Conservation (phyloP, 495 filamentous ascomycete genomes). For the Aspergillus egyptiacus region DNA sequence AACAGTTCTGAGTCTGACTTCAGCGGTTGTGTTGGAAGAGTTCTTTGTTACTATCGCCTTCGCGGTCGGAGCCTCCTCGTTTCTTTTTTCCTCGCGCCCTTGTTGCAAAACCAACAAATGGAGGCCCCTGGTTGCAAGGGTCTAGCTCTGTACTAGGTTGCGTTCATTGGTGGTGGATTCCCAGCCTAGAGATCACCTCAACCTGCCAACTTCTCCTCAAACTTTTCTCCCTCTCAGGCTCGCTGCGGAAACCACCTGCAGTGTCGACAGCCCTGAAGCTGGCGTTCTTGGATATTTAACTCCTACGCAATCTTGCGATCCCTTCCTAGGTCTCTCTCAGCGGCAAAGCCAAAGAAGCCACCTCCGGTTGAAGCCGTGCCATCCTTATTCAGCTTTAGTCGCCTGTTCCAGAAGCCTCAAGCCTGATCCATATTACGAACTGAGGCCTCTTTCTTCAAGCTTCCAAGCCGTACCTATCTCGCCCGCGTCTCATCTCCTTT, state of each 20-base stretch:
- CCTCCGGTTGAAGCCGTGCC: no score
- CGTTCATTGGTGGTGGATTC: conserved; percentile 6
- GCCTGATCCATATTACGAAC: no score
- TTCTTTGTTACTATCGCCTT: neutral
- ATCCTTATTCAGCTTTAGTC: no score
- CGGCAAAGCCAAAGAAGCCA: no score
- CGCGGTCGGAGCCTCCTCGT: neutral
- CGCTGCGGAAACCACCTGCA: no score
- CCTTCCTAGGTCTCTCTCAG: no score
- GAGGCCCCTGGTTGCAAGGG: conserved; percentile 1
- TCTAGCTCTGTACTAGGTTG: neutral
- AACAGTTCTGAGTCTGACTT: no score
- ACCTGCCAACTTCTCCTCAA: neutral
- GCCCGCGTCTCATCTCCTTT: neutral
- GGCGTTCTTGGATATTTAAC: no score
- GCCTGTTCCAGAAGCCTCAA: no score
- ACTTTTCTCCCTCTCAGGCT: neutral
- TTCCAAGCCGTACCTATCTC: neutral
- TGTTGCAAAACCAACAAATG: conserved; percentile 5
- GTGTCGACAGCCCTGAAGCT: no score
- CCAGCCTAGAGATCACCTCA: neutral
- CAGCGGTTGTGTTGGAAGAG: no score
- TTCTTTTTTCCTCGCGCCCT: conserved; percentile 6
- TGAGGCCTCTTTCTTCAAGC: neutral
- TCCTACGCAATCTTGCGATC: no score